A percentile compares a stretch with the other conserved stretches of the same genome.
phyloP scores from a whole-genome alignment of 2,329 filamentous ascomycete species.

The Fonsecaea erecta region DNA sequence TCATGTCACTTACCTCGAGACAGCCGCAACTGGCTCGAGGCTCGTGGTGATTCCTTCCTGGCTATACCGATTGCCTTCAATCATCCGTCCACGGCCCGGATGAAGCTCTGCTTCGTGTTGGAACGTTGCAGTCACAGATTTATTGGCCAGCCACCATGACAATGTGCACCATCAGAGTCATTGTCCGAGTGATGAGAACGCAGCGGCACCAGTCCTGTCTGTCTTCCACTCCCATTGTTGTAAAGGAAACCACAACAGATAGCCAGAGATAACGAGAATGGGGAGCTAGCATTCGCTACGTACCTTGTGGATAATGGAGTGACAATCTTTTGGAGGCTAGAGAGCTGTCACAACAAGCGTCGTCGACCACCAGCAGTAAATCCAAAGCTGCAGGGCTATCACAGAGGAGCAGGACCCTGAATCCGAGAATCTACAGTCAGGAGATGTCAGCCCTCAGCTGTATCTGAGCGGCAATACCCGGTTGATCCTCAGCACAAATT shows the following conservation, averaged over 20 bases:
- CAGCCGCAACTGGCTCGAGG: background rate
- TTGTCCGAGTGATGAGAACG: background rate
- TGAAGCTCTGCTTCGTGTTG: background rate
- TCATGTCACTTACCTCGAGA: background rate
- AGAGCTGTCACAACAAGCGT: background rate
- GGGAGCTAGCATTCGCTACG: background rate
- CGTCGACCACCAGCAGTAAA: background rate
- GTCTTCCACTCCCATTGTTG: background rate
- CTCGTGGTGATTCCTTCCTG: background rate
- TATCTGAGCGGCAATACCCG: background rate
- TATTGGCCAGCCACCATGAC: background rate
- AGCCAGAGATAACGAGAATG: background rate
- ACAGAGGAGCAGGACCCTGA: background rate
- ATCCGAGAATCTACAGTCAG: constrained; percentile 2
- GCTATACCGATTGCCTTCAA: background rate
- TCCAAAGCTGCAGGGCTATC: background rate
- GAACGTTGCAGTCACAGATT: background rate
- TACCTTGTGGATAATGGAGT: background rate
- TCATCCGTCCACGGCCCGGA: background rate
- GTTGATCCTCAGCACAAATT: background rate
- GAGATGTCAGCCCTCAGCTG: background rate
- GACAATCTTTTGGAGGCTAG: background rate
- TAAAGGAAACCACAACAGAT: background rate
- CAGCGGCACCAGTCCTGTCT: background rate
- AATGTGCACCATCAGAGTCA: background rate